phyloP scores from a whole-genome alignment of 2,329 filamentous ascomycete genomes.

The Paradendryphiella salina region DNA sequence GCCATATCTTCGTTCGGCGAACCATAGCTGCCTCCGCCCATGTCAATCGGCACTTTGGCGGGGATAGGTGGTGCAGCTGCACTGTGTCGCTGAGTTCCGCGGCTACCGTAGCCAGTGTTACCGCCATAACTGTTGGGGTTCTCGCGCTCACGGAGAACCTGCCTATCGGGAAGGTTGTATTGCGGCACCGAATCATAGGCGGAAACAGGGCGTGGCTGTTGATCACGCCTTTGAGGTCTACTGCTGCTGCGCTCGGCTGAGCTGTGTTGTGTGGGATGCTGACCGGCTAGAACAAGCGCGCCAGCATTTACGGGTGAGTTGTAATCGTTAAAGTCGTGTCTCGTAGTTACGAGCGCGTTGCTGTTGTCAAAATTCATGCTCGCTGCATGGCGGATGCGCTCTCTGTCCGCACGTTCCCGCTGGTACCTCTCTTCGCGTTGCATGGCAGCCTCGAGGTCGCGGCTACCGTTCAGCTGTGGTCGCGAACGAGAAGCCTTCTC shows the following conservation, averaged over 20 bases:
- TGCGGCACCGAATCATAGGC: constrained; percentile 16
- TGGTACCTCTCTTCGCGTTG: constrained; percentile 40
- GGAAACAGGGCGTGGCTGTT: constrained; percentile 23
- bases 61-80: constrained; percentile 62
- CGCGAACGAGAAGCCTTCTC: constrained; percentile 50
- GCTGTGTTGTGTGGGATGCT: constrained; percentile 16
- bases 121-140: constrained; percentile 39
- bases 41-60: constrained; percentile 66
- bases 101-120: constrained; percentile 32
- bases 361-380: constrained; percentile 33
- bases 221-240: constrained; percentile 37
- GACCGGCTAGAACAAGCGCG: constrained; percentile 32
- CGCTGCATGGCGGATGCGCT: constrained; percentile 39
- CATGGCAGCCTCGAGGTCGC: constrained; percentile 43
- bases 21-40: constrained; percentile 13
- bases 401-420: constrained; percentile 39
- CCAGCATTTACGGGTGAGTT: constrained; percentile 22
- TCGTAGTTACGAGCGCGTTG: constrained; percentile 37
- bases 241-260: constrained; percentile 33
- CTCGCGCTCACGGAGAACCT: constrained; percentile 44
- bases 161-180: constrained; percentile 24
- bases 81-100: constrained; percentile 26
- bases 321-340: constrained; percentile 31
- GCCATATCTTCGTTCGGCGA: constrained; percentile 50
- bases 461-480: constrained; percentile 57